Conservation (phyloP, 805 yeast genomes). For the Naumovozyma dairenensis region DNA sequence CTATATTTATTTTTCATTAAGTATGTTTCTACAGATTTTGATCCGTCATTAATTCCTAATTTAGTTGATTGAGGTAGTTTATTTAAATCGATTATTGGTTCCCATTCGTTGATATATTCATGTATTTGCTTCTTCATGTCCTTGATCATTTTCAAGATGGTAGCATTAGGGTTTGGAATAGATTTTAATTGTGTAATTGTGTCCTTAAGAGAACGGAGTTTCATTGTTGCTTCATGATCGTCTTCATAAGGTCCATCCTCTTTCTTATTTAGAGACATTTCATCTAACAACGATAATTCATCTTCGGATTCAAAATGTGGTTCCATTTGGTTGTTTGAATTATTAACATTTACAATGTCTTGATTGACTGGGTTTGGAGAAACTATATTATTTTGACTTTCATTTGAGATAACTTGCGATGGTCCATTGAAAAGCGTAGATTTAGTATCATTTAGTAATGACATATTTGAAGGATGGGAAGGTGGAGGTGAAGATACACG, state of each 20-base stretch:
- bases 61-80: constrained; percentile 2
- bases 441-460: no score
- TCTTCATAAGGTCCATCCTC: constrained; percentile 17
- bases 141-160: constrained; percentile 10
- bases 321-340: no score
- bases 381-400: no score
- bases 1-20: constrained; percentile 23
- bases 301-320: no score
- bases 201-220: constrained; percentile 10
- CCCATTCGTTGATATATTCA: constrained; percentile 10
- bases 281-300: no score
- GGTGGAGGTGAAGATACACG: no score
- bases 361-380: no score
- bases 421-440: no score
- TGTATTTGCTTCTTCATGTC: constrained; percentile 12
- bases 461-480: no score
- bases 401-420: no score
- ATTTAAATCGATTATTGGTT: constrained; percentile 14
- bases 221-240: constrained; percentile 13
- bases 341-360: no score
- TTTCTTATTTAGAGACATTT: no score
- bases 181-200: constrained; percentile 11
- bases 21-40: constrained; percentile 22
- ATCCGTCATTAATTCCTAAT: constrained; percentile 1
- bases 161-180: constrained; percentile 5